Evolutionary conservation across 1,284 basidiomycete species (phyloP).

Genomic region (Butyriboletus appendiculatus): DNA sequence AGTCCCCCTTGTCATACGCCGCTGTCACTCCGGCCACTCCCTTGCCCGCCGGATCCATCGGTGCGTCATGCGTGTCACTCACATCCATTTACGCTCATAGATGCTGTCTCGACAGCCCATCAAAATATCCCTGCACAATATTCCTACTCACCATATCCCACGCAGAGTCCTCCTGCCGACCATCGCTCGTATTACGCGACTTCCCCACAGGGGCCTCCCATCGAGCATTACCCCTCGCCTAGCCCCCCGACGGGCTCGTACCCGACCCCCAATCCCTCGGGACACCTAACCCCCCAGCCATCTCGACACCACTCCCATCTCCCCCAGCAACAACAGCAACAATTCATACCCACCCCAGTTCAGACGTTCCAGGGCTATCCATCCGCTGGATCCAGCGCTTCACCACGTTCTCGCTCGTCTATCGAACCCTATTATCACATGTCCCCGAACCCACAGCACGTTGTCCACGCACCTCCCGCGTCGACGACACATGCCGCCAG

Average conservation of each 20-base stretch:
- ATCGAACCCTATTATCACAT: slow-evolving; percentile 41
- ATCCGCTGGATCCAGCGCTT: slow-evolving; percentile 33
- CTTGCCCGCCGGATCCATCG: slow-evolving; percentile 24
- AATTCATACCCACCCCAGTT: slow-evolving; percentile 57
- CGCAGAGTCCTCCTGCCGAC: slow-evolving; percentile 25
- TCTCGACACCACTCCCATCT: slow-evolving; percentile 33
- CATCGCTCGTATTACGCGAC: slow-evolving; percentile 30
- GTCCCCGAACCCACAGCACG: slow-evolving; percentile 37
- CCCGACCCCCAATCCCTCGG: slow-evolving; percentile 25
- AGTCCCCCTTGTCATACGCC: slow-evolving; percentile 27
- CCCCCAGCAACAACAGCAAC: slow-evolving; percentile 27
- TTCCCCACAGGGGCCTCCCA: slow-evolving; percentile 14
- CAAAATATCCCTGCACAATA: slow-evolving; percentile 21
- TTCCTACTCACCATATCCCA: slow-evolving; percentile 24
- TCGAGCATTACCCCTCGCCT: slow-evolving; percentile 25
- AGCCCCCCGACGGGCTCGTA: slow-evolving; percentile 27
- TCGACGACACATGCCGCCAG: slow-evolving; percentile 16
- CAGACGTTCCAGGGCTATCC: slow-evolving; percentile 47
- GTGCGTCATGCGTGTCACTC: slow-evolving; percentile 20
- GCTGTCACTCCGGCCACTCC: slow-evolving; percentile 23
- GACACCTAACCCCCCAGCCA: slow-evolving; percentile 33
- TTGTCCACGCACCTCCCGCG: slow-evolving; percentile 27
- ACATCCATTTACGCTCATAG: slow-evolving; percentile 12
- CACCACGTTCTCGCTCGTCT: slow-evolving; percentile 29
- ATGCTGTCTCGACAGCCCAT: slow-evolving; percentile 18